A percentile compares a stretch with the other conserved stretches of the same genome.
Evolutionary conservation across 305 asterid genomes (phyloP).

Genomic region (Vinca major): DNA sequence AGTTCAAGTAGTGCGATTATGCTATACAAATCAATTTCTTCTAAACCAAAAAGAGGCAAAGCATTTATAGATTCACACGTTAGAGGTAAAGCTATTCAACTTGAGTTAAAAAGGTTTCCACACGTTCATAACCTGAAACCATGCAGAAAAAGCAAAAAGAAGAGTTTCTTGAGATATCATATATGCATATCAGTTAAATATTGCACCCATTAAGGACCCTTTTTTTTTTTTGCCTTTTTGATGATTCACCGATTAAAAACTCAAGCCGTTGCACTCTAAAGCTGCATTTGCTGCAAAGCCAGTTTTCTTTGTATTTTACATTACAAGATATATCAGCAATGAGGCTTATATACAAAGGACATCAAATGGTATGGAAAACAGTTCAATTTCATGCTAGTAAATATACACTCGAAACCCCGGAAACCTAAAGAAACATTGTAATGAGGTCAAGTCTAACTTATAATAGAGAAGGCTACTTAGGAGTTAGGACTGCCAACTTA

Average conservation of each 20-base stretch:
- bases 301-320: neutral
- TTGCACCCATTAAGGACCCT: neutral
- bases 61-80: neutral
- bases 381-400: neutral
- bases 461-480: neutral
- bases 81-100: neutral
- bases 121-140: neutral
- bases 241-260: too few relatives aligned
- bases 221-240: too few relatives aligned
- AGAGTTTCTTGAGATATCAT: neutral
- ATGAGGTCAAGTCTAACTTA: constrained; percentile 2
- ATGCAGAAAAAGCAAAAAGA: neutral
- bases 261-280: too few relatives aligned
- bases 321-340: neutral
- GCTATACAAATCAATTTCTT: neutral
- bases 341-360: constrained; percentile 1
- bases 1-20: neutral
- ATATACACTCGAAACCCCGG: neutral
- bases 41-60: neutral
- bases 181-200: neutral
- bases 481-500: constrained; percentile 16
- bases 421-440: neutral
- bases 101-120: neutral
- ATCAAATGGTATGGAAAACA: neutral
- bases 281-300: neutral